Evolutionary conservation across 805 yeast species (phyloP).

Genomic region (Millerago galiae): DNA sequence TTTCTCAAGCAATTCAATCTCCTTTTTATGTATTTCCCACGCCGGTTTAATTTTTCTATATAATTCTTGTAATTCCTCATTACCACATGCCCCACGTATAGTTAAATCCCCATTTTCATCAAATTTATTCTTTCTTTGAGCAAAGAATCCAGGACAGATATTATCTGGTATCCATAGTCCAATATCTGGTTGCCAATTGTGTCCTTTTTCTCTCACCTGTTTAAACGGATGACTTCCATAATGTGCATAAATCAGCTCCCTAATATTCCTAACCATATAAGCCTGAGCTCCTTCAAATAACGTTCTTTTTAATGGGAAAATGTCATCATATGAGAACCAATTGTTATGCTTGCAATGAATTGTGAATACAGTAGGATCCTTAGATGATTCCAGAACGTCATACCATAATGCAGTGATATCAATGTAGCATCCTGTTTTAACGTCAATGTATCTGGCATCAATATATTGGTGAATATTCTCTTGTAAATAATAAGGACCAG

Average conservation of each 20-base stretch:
- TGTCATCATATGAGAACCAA: slow-evolving; percentile 24
- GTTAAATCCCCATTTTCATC: slow-evolving; percentile 23
- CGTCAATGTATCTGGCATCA: slow-evolving; percentile 39
- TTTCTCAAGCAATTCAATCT: slow-evolving; percentile 20
- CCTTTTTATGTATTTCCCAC: slow-evolving; percentile 25
- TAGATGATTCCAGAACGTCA: slow-evolving; percentile 9
- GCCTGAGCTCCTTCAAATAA: slow-evolving; percentile 40
- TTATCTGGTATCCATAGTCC: slow-evolving; percentile 41
- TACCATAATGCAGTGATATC: slow-evolving; percentile 37
- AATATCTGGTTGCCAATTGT: slow-evolving; percentile 36
- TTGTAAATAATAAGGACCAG: slow-evolving; percentile 36
- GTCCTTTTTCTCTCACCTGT: slow-evolving; percentile 14
- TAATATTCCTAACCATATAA: slow-evolving; percentile 34
- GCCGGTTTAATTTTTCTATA: slow-evolving; percentile 26
- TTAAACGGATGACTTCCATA: slow-evolving; percentile 24
- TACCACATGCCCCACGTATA: slow-evolving; percentile 34
- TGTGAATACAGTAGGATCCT: neutral
- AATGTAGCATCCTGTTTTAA: slow-evolving; percentile 41
- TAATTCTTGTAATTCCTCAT: slow-evolving; percentile 31
- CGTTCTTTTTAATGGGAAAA: slow-evolving; percentile 36
- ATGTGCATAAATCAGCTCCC: slow-evolving; percentile 28
- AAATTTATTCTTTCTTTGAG: slow-evolving; percentile 13
- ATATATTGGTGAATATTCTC: slow-evolving; percentile 34
- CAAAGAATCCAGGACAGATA: slow-evolving; percentile 27
- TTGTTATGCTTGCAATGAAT: slow-evolving; percentile 23